Evolutionary conservation across 768 basidiomycete species (phyloP).

Genomic region (Sistotremastrum suecicum): DNA sequence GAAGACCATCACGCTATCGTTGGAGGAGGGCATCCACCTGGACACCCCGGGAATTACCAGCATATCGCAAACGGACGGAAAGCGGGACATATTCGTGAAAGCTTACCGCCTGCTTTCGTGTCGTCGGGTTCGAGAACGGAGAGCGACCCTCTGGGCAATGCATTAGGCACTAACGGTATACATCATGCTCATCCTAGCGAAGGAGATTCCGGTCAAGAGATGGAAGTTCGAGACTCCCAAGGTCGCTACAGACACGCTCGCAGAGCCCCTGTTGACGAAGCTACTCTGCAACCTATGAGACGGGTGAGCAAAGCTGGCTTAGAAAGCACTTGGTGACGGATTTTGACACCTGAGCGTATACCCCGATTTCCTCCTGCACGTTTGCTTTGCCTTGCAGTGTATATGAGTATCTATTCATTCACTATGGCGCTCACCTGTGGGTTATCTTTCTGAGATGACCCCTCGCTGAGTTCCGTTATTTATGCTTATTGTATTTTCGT

Average conservation of each 20-base stretch:
- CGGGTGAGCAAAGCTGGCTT: constrained; percentile 89
- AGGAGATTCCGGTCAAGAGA: constrained; percentile 63
- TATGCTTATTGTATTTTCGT: no score
- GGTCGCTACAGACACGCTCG: constrained; percentile 83
- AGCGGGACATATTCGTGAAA: constrained; percentile 38
- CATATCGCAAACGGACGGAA: no score
- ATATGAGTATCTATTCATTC: no score
- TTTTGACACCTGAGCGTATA: no score
- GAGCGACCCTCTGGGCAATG: constrained; percentile 10
- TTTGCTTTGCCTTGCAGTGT: no score
- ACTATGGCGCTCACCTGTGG: no score
- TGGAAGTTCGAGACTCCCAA: constrained; percentile 76
- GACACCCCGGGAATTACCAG: constrained; percentile 35
- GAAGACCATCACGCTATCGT: no score
- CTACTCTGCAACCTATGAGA: constrained; percentile 76
- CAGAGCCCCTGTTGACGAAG: constrained; percentile 77
- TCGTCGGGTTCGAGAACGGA: constrained; percentile 13
- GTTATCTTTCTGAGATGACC: no score
- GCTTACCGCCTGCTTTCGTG: constrained; percentile 39
- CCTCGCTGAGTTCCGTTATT: no score
- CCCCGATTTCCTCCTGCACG: no score
- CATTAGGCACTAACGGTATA: constrained; percentile 16
- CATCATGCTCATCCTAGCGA: constrained; percentile 17
- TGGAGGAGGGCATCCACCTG: constrained; percentile 5
- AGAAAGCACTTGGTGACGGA: constrained; percentile 37